Base-by-base conservation (phyloP, 345 rosid species). In the Gynandropsis gynandra region DNA sequence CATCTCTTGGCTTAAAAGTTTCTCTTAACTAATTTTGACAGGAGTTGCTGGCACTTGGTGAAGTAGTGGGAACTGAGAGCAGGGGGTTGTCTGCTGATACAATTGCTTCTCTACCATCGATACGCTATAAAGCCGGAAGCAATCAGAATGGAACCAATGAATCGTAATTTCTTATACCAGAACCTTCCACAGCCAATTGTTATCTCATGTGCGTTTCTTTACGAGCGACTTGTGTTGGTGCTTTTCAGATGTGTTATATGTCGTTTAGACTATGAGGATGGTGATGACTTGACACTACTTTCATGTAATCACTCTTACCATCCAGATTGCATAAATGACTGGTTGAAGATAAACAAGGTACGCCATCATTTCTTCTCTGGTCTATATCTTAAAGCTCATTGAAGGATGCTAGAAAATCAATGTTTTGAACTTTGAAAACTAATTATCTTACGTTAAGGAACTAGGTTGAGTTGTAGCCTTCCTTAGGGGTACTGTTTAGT, bases 301-400 rank as follows among this genome's bases (percentile, higher is more conserved):
- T 72, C 94, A 39, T 93, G 99, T 85, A 83, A 81, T 50, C 99
- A 93, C 66, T 75, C 94, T 0, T 93, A 93, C 67, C 99, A 93
- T 64, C 68, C 87, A 10, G 99, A 81, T 47, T 93, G 99, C 80
- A 76, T 93, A 67, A 81, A 81, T 54, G 73, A 85, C 68, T 93
- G 99, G 99, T 78, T 93, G 78, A 72, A 85, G 64, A 88, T 88
- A 77, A 93, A 88, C 71, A 93, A 77, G 96, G 99, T 61, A 44
- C 16, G 36, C 20, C 20, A 37, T 37, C 15, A 10, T 37, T n/a
- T 37, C 41, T 10, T 37, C 41, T 37, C 8, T 13, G 41, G 4
- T 37, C 9, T 37, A 10, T 37, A 10, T 3, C 41, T 13, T 10
- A 13, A 10, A 10, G 4, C 4, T 24, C 5, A 5, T 24, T 24